These are phyloP conservation scores for Starmerella vitae DNA, from an alignment of 805 yeast species.

Conservation along the genomic window DNA sequence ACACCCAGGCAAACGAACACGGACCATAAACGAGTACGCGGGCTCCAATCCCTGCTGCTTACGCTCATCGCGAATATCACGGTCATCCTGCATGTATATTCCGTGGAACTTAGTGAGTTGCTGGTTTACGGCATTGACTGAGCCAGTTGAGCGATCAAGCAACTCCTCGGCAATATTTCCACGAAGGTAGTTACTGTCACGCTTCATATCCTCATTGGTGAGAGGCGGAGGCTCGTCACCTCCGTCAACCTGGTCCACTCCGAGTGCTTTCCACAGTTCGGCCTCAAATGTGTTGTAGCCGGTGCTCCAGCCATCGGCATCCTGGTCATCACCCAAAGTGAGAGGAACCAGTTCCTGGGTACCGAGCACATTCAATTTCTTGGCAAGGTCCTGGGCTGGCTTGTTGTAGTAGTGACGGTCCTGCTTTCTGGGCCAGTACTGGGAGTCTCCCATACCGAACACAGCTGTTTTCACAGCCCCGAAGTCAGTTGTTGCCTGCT, in stretches of 20 bases:
- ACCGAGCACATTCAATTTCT: constrained; percentile 53
- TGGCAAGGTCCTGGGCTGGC: constrained; percentile 63
- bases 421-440: constrained; percentile 95
- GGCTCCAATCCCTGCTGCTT: constrained; percentile 90
- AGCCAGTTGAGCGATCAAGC: constrained; percentile 71
- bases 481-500: constrained; percentile 39
- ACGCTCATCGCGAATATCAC: constrained; percentile 87
- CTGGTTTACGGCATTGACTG: constrained; percentile 79
- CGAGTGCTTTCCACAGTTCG: constrained; percentile 71
- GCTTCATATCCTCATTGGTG: constrained; percentile 92
- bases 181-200: constrained; percentile 71
- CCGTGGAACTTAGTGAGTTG: constrained; percentile 96
- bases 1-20: constrained; percentile 92
- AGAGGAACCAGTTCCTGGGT: constrained; percentile 59
- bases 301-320: constrained; percentile 86
- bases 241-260: constrained; percentile 68
- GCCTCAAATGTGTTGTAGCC: constrained; percentile 86
- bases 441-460: constrained; percentile 69
- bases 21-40: constrained; percentile 91
- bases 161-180: constrained; percentile 88
- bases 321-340: constrained; percentile 95
- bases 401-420: constrained; percentile 89
- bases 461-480: constrained; percentile 44
- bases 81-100: constrained; percentile 95
- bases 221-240: constrained; percentile 84